Evolutionary conservation across 2,329 filamentous ascomycete species (phyloP), one percentile per base, ranked within the genome.

Genomic region (Didymella pomorum): DNA sequence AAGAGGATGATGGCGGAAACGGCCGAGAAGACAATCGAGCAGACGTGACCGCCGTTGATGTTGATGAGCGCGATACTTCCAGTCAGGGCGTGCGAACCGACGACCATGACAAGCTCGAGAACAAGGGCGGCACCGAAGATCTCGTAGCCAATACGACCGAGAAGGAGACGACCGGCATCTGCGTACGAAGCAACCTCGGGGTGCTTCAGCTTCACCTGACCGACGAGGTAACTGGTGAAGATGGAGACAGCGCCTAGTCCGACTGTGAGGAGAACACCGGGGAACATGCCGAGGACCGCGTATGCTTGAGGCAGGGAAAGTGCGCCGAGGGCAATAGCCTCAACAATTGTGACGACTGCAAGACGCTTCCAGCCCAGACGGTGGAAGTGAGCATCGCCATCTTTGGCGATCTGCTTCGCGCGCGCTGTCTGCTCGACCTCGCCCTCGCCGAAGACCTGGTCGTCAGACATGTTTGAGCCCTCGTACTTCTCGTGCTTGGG

Each of bases 51-150:
- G 33, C 59, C 59, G 33, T 62, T 62, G 48, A 62, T 58, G 56
- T 62, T 56, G 52, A 62, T 62, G 31, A 62, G 56, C 44, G 59
- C 59, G 43, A 62, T 62, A 44, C 59, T 62, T 47, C 59, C 59
- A 20, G 59, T 62, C 23, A 62, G 42, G 11, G 59, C 59, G 48
- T 62, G 59, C n/a, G 56, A 59, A 52, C 59, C 59, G n/a, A 62
- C 59, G 21, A 59, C 56, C 59, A 62, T 62, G 51, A 62, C 59
- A n/a, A 62, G 56, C 35, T 62, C 59, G 44, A 62, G 59, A 14
- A 62, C 59, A 5, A 62, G 59, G 5, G 59, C 59, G 20, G 59
- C 56, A 59, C 59, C 59, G 18, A 62, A 62, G 14, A 62, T 28
- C 21, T 62, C 59, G 39, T 62, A 62, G 9, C 59, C 59, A 14